Evolutionary conservation across 2,329 filamentous ascomycete genomes (phyloP).

Genomic region (Aspergillus sp.): DNA sequence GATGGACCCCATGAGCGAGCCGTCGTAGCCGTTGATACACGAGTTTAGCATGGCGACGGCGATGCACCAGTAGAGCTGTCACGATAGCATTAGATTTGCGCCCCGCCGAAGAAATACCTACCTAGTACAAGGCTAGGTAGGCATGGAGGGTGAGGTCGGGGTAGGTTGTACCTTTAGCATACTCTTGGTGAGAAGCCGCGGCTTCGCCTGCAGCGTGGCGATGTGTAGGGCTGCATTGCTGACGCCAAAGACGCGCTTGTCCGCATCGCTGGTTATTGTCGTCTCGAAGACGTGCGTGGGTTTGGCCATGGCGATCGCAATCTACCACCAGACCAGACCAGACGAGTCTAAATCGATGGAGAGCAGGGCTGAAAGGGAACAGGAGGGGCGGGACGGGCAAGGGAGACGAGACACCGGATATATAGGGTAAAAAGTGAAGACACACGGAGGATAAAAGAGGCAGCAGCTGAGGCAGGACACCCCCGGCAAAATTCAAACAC

Average conservation of each 20-base stretch:
- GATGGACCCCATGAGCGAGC: conserved; percentile 55
- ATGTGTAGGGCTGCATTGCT: conserved; percentile 38
- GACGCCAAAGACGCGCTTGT: conserved; percentile 25
- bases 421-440: background rate
- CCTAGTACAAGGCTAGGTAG: background rate
- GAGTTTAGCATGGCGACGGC: conserved; percentile 51
- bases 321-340: background rate
- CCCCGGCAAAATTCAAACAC: background rate
- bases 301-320: background rate
- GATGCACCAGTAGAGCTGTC: conserved; percentile 47
- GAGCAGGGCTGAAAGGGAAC: background rate
- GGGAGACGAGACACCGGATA: background rate
- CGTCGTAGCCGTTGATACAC: conserved; percentile 55
- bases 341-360: background rate
- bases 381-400: background rate
- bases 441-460: background rate
- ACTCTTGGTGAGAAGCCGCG: conserved; percentile 41
- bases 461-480: background rate
- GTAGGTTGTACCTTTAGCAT: conserved; percentile 47
- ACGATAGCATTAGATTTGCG: background rate
- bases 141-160: background rate
- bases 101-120: no score
- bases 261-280: conserved; percentile 12
- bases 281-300: conserved; percentile 5
- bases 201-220: conserved; percentile 39